Evolutionary conservation across 495 filamentous ascomycete genomes (phyloP), one percentile per base, ranked within the genome.

Genomic region (Thozetella sp.): DNA sequence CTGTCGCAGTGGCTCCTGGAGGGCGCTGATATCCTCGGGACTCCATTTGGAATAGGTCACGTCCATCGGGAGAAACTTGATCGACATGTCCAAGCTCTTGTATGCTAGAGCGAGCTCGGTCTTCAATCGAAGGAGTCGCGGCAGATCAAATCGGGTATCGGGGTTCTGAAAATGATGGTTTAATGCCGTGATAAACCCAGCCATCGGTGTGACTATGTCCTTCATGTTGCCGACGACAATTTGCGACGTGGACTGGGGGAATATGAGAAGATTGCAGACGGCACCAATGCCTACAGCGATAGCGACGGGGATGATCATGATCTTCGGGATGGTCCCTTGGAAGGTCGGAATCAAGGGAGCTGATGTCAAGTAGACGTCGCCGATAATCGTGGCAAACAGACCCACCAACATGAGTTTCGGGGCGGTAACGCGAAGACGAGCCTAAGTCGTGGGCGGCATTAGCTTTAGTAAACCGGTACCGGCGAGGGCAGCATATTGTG

Each of bases 191-290:
- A 19, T 19, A 20, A 48, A 48, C 3, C 9, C 20, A 3, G 10
- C n/a, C 43, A 48, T 48, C 9, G 43, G 43, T 10, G 43, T 3
- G 9, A 48, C 11, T 10, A 19, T 4, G 43, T 10, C 43, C 3
- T 10, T 13, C 43, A 48, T 48, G 43, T n/a, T 48, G n/a, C 20
- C 43, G 10, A 48, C 11, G 43, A 48, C 43, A 19, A 48, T 48
- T 10, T 48, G n/a, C n/a, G 43, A 48, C 43, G 43, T 48, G n/a
- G 43, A 48, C n/a, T 48, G 43, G 11, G 43, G 43, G n/a, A 48
- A 48, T 48, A 48, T 13, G n/a, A 11, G n/a, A 3, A 48, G 9
- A 48, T 48, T 48, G 43, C 43, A 48, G 43, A 48, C 43, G 43
- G 43, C 43, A 19, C 43, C 43, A 19, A 48, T n/a, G 10, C 43